Conservation (phyloP, 2,329 filamentous ascomycete genomes). For the Verticillium nubilum region DNA sequence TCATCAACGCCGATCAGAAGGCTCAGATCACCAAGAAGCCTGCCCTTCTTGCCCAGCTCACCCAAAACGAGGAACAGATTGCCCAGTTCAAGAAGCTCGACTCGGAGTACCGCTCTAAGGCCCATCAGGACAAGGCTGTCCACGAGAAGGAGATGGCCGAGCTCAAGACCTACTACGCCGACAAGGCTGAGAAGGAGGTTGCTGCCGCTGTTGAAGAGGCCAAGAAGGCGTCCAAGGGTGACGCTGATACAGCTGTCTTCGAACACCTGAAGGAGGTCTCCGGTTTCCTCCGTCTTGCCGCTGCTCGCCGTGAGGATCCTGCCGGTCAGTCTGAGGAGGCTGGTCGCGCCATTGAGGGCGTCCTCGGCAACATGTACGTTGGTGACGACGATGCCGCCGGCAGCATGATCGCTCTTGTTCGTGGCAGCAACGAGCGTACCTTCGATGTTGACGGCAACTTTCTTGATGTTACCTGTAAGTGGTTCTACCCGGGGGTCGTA, state of each 20-base stretch:
- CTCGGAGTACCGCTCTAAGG: conserved; percentile 60
- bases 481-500: not conserved
- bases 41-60: conserved; percentile 60
- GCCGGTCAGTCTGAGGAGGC: conserved; percentile 50
- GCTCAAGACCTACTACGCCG: conserved; percentile 28
- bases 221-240: conserved; percentile 47
- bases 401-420: conserved; percentile 71
- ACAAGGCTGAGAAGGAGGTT: conserved; percentile 49
- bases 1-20: conserved; percentile 79
- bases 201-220: conserved; percentile 45
- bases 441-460: conserved; percentile 58
- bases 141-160: conserved; percentile 41
- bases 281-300: conserved; percentile 75
- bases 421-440: conserved; percentile 63
- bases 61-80: conserved; percentile 69
- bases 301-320: conserved; percentile 52
- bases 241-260: conserved; percentile 51
- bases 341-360: conserved; percentile 74
- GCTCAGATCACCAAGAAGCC: conserved; percentile 74
- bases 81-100: conserved; percentile 71
- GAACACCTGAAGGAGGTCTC: conserved; percentile 66
- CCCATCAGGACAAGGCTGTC: conserved; percentile 53
- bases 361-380: conserved; percentile 71
- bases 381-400: conserved; percentile 70
- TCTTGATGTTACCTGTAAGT: conserved; percentile 68